phyloP scores from a whole-genome alignment of 164 flowering plant genomes.

The Magnolia changhungtana region DNA sequence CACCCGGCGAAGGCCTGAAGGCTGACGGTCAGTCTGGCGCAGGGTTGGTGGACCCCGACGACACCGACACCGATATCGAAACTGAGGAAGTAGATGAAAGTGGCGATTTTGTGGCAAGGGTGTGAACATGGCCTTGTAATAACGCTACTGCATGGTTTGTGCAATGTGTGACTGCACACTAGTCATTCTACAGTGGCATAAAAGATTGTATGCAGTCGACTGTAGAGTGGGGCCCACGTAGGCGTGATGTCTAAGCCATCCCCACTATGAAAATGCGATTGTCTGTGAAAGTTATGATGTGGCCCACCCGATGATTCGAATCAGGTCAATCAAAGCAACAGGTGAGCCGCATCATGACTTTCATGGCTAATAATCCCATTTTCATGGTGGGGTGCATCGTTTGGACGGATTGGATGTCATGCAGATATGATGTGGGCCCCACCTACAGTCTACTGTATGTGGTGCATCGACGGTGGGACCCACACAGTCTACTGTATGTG shows the following conservation, averaged over 20 bases:
- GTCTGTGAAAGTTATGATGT: too few species aligned
- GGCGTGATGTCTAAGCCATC: neutral
- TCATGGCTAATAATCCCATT: too few species aligned
- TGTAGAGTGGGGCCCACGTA: neutral
- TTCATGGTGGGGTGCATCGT: neutral
- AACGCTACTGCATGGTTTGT: neutral
- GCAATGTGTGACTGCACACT: neutral
- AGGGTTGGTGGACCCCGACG: constrained; percentile 31
- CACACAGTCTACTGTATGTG: neutral
- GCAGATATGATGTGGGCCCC: neutral
- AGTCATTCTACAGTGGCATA: neutral
- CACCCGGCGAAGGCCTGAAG: constrained; percentile 30
- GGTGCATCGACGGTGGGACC: neutral
- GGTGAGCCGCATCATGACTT: too few species aligned
- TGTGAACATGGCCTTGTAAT: neutral
- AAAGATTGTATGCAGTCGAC: neutral
- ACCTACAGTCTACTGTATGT: neutral
- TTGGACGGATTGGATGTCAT: neutral
- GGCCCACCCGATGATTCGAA: too few species aligned
- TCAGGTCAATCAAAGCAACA: too few species aligned
- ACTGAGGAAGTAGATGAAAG: constrained; percentile 37
- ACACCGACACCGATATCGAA: constrained; percentile 28
- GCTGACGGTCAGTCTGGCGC: constrained; percentile 15
- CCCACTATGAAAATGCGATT: too few species aligned
- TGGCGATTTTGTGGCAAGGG: constrained; percentile 29